phyloP scores from a whole-genome alignment of 305 asterid genomes.

The Fraxinus velutina region DNA sequence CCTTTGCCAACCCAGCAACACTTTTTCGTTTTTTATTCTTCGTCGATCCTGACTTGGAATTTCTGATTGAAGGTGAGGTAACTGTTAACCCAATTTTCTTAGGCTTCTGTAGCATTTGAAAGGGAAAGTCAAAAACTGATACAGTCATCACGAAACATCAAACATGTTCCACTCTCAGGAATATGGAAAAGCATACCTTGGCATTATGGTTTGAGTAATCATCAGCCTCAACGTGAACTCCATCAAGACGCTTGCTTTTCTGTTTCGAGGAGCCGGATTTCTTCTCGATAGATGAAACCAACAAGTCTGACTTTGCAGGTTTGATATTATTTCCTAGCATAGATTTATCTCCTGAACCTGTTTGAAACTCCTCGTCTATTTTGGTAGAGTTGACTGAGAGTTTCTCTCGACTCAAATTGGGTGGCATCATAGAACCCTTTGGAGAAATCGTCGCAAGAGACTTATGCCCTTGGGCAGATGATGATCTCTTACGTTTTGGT shows the following conservation, averaged over 20 bases:
- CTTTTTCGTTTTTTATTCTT: constrained; percentile 57
- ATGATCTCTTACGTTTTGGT: constrained; percentile 80
- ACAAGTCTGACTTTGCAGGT: constrained; percentile 51
- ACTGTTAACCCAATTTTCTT: constrained; percentile 38
- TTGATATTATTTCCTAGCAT: constrained; percentile 41
- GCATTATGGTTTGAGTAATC: constrained; percentile 36
- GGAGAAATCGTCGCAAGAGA: constrained; percentile 28
- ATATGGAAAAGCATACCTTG: constrained; percentile 49
- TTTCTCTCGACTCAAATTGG: constrained; percentile 30
- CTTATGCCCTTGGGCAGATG: constrained; percentile 55
- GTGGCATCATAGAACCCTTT: constrained; percentile 43
- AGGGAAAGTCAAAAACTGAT: constrained; percentile 24
- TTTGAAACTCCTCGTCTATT: constrained; percentile 43
- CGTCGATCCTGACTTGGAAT: constrained; percentile 50
- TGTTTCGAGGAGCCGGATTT: constrained; percentile 48
- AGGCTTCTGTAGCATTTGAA: constrained; percentile 42
- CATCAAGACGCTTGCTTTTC: constrained; percentile 53
- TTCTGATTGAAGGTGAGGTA: constrained; percentile 32
- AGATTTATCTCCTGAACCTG: constrained; percentile 50
- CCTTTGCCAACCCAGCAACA: constrained; percentile 65
- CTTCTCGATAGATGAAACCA: constrained; percentile 43
- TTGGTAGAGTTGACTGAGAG: constrained; percentile 37
- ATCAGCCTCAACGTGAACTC: constrained; percentile 35
- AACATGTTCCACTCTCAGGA: constrained; percentile 3
- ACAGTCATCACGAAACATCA: constrained; percentile 13